Evolutionary conservation across 257 asterid genomes (phyloP).

Genomic region (Petrea volubilis): DNA sequence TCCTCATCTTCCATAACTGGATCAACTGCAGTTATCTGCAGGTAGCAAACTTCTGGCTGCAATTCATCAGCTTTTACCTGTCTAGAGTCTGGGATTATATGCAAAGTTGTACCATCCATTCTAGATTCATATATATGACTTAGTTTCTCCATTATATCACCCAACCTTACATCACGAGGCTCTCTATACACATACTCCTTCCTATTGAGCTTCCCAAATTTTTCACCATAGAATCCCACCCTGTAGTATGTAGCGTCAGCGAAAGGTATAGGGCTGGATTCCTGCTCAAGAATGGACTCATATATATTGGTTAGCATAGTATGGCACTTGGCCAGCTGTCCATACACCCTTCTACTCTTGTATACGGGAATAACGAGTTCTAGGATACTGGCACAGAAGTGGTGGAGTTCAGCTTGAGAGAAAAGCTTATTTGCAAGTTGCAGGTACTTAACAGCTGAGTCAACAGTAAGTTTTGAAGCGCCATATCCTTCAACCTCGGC

Average conservation of each 20-base stretch:
- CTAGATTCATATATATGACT: constrained; percentile 96
- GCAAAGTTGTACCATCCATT: constrained; percentile 88
- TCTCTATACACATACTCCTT: constrained; percentile 93
- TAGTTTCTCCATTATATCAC: constrained; percentile 99
- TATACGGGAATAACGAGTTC: constrained; percentile 96
- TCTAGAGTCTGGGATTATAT: constrained; percentile 94
- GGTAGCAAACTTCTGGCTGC: constrained; percentile 87
- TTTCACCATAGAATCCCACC: constrained; percentile 95
- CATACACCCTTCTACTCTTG: constrained; percentile 87
- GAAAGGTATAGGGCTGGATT: constrained; percentile 94
- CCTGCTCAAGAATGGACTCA: constrained; percentile 97
- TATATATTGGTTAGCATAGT: constrained; percentile 89
- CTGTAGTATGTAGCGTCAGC: constrained; percentile 98
- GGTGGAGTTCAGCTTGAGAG: constrained; percentile 99
- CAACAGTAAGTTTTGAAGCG: constrained; percentile 95
- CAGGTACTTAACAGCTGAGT: constrained; percentile 95
- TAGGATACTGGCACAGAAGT: constrained; percentile 95
- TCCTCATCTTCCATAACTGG: constrained; percentile 99
- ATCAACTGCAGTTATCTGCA: constrained; percentile 98
- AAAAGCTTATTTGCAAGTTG: constrained; percentile 97
- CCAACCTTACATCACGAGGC: constrained; percentile 95
- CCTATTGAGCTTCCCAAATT: constrained; percentile 79
- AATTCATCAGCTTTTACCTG: constrained; percentile 94
- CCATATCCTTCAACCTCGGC: constrained; percentile 99
- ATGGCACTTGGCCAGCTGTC: constrained; percentile 98